A percentile compares a stretch with the other conserved stretches of the same genome.
Evolutionary conservation across 1,284 basidiomycete genomes (phyloP).

Genomic region (Cutaneotrichosporon daszewskae): DNA sequence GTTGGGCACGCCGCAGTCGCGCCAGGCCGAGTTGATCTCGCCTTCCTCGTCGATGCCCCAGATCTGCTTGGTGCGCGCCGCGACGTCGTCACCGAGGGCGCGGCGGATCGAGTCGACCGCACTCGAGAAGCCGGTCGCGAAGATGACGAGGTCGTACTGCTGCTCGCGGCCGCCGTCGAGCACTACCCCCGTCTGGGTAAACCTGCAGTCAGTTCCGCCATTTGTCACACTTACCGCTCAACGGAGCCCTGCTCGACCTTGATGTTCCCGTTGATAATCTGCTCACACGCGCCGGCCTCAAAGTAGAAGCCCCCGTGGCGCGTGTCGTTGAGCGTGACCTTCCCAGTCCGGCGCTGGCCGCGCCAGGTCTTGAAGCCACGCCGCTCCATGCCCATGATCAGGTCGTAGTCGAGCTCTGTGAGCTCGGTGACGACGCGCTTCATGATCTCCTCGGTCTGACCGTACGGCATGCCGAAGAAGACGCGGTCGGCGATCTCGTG

Average conservation of each 20-base stretch:
- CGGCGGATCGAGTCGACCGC: slow-evolving; percentile 42
- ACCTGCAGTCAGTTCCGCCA: no score
- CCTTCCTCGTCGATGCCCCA: slow-evolving; percentile 60
- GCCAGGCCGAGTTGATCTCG: slow-evolving; percentile 54
- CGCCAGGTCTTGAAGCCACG: slow-evolving; percentile 49
- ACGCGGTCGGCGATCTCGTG: slow-evolving; percentile 50
- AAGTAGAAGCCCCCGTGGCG: slow-evolving; percentile 38
- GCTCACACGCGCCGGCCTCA: slow-evolving; percentile 34
- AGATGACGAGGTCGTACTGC: slow-evolving; percentile 61
- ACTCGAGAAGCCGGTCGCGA: slow-evolving; percentile 56
- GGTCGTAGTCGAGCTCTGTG: slow-evolving; percentile 40
- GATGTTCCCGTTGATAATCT: slow-evolving; percentile 49
- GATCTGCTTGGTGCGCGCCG: slow-evolving; percentile 49
- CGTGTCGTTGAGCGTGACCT: slow-evolving; percentile 21
- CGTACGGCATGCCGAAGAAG: slow-evolving; percentile 46
- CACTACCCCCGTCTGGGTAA: slow-evolving; percentile 24
- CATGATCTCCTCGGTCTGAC: slow-evolving; percentile 24
- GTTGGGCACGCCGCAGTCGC: slow-evolving; percentile 52
- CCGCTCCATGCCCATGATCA: slow-evolving; percentile 54
- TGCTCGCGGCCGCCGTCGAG: slow-evolving; percentile 45
- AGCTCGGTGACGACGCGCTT: slow-evolving; percentile 18
- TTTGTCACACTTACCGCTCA: no score
- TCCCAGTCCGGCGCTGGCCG: slow-evolving; percentile 26
- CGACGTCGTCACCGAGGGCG: slow-evolving; percentile 52
- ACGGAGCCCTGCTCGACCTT: slow-evolving; percentile 52